A percentile compares a stretch with the other conserved stretches of the same genome.
Conservation (phyloP, 2,329 filamentous ascomycete species). For the Epichloe glyceriae region DNA sequence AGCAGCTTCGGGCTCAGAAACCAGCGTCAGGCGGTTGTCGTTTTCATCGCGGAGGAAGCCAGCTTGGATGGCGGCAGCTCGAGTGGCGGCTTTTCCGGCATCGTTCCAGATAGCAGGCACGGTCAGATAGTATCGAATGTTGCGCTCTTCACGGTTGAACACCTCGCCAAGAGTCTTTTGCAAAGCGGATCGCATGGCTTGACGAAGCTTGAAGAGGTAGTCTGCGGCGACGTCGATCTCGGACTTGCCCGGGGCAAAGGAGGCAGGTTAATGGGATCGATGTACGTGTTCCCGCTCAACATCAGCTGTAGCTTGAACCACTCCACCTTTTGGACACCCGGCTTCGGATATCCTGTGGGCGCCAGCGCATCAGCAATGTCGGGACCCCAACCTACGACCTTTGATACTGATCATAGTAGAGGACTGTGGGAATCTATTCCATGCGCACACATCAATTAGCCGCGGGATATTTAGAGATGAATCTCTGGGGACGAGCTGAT, state of each 20-base stretch:
- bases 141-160: constrained; percentile 94
- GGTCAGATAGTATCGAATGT: constrained; percentile 94
- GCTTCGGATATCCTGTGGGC: constrained; percentile 94
- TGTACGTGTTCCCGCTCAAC: constrained; percentile 97
- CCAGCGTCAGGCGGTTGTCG: constrained; percentile 85
- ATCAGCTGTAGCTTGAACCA: constrained; percentile 99
- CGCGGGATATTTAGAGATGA: background rate
- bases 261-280: constrained; percentile 96
- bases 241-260: constrained; percentile 95
- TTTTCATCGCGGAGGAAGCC: constrained; percentile 96
- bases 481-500: background rate
- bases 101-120: constrained; percentile 99
- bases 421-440: constrained; percentile 83
- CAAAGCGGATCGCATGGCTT: constrained; percentile 89
- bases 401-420: constrained; percentile 99
- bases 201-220: constrained; percentile 94
- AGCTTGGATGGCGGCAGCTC: constrained; percentile 90
- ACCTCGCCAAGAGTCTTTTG: constrained; percentile 96
- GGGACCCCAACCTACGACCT: constrained; percentile 98
- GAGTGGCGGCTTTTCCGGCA: constrained; percentile 90
- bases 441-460: background rate
- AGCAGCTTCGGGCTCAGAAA: constrained; percentile 93
- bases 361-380: constrained; percentile 95
- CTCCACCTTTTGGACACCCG: constrained; percentile 95
- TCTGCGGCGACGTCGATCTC: constrained; percentile 99